Evolutionary conservation across 305 asterid genomes (phyloP).

Genomic region (Fraxinus dipetala): DNA sequence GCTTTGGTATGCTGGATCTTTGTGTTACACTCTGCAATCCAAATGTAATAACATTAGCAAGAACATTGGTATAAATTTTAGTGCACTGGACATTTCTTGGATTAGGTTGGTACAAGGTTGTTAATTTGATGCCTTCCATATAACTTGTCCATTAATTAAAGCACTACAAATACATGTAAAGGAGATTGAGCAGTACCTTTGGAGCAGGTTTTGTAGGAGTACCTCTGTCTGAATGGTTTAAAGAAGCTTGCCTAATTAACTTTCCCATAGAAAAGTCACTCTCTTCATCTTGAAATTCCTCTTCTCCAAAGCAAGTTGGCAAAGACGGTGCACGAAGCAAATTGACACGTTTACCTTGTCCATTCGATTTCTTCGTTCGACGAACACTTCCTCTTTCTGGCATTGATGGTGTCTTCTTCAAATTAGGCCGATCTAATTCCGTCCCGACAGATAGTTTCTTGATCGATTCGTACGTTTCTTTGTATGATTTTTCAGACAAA

Average conservation of each 20-base stretch:
- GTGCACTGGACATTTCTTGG: background rate
- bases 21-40: constrained; percentile 29
- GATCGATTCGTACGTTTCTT: constrained; percentile 37
- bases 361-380: background rate
- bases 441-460: constrained; percentile 16
- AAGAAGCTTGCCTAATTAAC: constrained; percentile 67
- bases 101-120: no score
- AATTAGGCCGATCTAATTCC: background rate
- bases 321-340: constrained; percentile 11
- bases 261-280: constrained; percentile 64
- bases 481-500: constrained; percentile 27
- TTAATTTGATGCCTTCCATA: constrained; percentile 7
- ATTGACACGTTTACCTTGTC: background rate
- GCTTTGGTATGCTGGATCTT: constrained; percentile 31
- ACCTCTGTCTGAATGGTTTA: constrained; percentile 28
- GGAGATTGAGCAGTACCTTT: constrained; percentile 32
- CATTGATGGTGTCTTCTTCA: constrained; percentile 37
- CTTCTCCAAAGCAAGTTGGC: background rate
- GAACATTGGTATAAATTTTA: background rate
- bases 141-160: no score
- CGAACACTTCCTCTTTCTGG: constrained; percentile 17
- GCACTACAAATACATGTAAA: background rate
- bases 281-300: constrained; percentile 40
- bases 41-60: background rate
- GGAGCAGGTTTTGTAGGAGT: constrained; percentile 24